Base-by-base conservation (phyloP, 257 asterid species). In the Gentiana dahurica region DNA sequence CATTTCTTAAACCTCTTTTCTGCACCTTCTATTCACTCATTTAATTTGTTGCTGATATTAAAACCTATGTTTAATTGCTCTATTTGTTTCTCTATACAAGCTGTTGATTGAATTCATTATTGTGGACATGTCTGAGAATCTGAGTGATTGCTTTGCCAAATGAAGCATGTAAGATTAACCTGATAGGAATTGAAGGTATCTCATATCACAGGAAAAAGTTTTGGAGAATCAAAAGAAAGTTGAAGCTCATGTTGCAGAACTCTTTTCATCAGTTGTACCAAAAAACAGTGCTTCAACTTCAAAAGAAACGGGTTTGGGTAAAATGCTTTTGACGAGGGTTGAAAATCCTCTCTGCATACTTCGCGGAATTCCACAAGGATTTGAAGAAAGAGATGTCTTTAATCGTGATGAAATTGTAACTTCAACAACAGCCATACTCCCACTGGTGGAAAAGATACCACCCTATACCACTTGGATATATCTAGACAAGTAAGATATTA, bases 381-480 rank as follows among this genome's bases (percentile, higher is more conserved):
- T 79, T 59, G 79, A 81, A 56, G 94, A 76, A 49, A 75, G 77
- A 71, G 95, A 83, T 38, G 72, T 54, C 50, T 67, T 57, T 63
- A 66, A 70, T 58, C 63, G 74, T 51, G 83, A 81, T 59, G 97
- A 88, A 67, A 79, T 84, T 67, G 82, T 77, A 36, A 68, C 73
- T 60, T 49, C 83, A 53, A 61, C 74, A 33, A 78, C 89, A 58
- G 83, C 78, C 66, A 92, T 71, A 70, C 81, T 92, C 65, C 97
- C 98, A 10, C 44, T 11, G 36, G 13, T 80, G 36, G 85, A 92
- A 71, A 88, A 73, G 73, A 75, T 88, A 51, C 94, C 90, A 60
- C 77, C 89, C 39, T 92, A 88, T 63, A 92, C 97, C 54, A 92
- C 97, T 54, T 92, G 98, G 98, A 85, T 81, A 49, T 92, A 83